Evolutionary conservation across 2,329 filamentous ascomycete species (phyloP).

Genomic region (Emmonsiellopsis sp.): DNA sequence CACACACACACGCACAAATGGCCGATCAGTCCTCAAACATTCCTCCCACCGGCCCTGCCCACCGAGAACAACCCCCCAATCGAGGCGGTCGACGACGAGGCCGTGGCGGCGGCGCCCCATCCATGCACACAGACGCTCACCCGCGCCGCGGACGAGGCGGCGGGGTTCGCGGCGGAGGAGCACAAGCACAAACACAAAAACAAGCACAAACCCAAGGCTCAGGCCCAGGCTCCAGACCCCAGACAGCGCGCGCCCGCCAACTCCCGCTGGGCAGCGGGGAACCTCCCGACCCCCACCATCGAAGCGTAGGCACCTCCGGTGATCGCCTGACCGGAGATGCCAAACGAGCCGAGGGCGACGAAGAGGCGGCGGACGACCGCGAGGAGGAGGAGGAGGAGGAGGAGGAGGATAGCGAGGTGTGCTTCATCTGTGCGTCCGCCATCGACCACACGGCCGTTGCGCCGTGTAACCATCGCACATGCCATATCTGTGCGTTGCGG

Average conservation of each 20-base stretch:
- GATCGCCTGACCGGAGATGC: constrained; percentile 40
- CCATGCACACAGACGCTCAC: constrained; percentile 19
- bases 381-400: constrained; percentile 15
- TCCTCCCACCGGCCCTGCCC: constrained; percentile 4
- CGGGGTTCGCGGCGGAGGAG: constrained; percentile 5
- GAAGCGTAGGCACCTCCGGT: constrained; percentile 34
- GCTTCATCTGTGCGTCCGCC: constrained; percentile 93
- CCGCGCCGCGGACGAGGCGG: constrained; percentile 6
- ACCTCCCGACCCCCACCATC: constrained; percentile 28
- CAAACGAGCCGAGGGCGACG: constrained; percentile 24
- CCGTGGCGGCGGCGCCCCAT: constrained; percentile 28
- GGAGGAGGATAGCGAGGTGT: constrained; percentile 65
- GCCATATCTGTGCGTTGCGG: constrained; percentile 87
- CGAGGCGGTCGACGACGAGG: constrained; percentile 33
- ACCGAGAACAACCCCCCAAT: constrained; percentile 32
- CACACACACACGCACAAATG: constrained; percentile 1
- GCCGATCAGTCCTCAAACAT: constrained; percentile 10
- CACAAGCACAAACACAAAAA: constrained; percentile 11
- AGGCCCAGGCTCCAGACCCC: background rate
- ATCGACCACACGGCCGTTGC: constrained; percentile 81
- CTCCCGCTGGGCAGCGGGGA: constrained; percentile 22
- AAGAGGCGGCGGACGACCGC: constrained; percentile 9
- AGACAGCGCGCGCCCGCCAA: background rate
- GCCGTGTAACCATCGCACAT: constrained; percentile 92
- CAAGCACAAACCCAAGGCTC: background rate